Conservation (phyloP, 768 basidiomycete species). For the Tylopilus plumbeoviolaceoides region DNA sequence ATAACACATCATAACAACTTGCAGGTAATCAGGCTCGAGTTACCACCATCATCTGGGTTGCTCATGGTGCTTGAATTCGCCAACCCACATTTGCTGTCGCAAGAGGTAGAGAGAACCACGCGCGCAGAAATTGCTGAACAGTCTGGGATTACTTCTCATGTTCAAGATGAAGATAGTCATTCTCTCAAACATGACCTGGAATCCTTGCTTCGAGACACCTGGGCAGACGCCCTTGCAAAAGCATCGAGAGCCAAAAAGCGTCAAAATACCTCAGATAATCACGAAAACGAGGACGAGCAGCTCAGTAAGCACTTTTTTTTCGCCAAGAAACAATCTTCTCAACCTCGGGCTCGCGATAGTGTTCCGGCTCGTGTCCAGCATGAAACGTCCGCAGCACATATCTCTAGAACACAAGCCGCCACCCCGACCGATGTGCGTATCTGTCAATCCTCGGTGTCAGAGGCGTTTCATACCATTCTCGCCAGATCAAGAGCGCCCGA, state of each 20-base stretch:
- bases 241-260: constrained; percentile 1
- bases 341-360: constrained; percentile 24
- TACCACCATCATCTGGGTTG: neutral
- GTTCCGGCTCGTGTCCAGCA: constrained; percentile 47
- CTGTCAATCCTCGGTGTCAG: neutral
- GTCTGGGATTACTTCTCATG: neutral
- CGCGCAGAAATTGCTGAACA: constrained; percentile 31
- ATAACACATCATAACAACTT: neutral
- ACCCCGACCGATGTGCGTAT: constrained; percentile 34
- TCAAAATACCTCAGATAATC: constrained; percentile 3
- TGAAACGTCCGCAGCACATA: constrained; percentile 31
- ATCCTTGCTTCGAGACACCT: constrained; percentile 18
- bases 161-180: constrained; percentile 6
- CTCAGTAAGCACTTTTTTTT: neutral
- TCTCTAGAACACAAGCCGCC: constrained; percentile 41
- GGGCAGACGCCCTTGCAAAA: constrained; percentile 13
- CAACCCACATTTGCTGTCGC: constrained; percentile 44
- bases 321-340: neutral
- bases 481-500: constrained; percentile 47
- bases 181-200: constrained; percentile 22
- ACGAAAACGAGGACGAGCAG: neutral
- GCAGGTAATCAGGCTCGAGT: too few relatives aligned
- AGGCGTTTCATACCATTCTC: neutral
- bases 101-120: constrained; percentile 32
- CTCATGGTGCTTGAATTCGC: constrained; percentile 37